Base-by-base conservation (phyloP, 768 basidiomycete species). In the Cystobasidium tubakii region DNA sequence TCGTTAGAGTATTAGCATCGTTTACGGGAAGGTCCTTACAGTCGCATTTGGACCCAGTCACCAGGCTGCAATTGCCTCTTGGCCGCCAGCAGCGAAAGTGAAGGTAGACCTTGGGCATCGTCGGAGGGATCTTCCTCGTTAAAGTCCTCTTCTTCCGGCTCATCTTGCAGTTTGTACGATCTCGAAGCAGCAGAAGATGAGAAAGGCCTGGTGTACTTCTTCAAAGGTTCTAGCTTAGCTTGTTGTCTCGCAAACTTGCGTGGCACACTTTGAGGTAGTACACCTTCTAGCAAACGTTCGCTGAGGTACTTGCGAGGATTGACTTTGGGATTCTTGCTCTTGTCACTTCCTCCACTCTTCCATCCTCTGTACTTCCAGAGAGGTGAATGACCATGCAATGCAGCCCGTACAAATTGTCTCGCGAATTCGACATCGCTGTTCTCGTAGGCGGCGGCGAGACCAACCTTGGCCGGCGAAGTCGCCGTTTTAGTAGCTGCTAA, bases 1-100 rank as follows among this genome's bases (percentile, higher is more conserved):
- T n/a, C n/a, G n/a, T n/a, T n/a, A n/a, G 27, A 46, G 13, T 25
- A 3, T 54, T 31, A 67, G 10, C 9, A 2, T 50, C 29, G 4
- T 27, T 12, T 54, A 33, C 6, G 6, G 29, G n/a, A 1, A 27
- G 39, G 13, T 46, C 4, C 69, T 71, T 29, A 60, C 69, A 62
- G 17, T 60, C 69, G 53, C 23, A 60, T n/a, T 44, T 71, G 69
- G 1, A 71, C 54, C 69, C 69, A 71, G 36, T 71, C 69, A 3
- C 69, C 69, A 12, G 69, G 54, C 54, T 71, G 69, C 7, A 71
- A 34, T 21, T 57, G 10, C 33, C 33, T 60, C 53, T 46, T 53
- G 9, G 66, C 29, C 17, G 44, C 50, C 2, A 39, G n/a, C 21
- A 60, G 33, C 4, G 57, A 60, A 17, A 60, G 25, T 12, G 57